These are phyloP conservation scores for Petunia hybrid DNA, from an alignment of 305 asterid genomes.

Conservation along the genomic window DNA sequence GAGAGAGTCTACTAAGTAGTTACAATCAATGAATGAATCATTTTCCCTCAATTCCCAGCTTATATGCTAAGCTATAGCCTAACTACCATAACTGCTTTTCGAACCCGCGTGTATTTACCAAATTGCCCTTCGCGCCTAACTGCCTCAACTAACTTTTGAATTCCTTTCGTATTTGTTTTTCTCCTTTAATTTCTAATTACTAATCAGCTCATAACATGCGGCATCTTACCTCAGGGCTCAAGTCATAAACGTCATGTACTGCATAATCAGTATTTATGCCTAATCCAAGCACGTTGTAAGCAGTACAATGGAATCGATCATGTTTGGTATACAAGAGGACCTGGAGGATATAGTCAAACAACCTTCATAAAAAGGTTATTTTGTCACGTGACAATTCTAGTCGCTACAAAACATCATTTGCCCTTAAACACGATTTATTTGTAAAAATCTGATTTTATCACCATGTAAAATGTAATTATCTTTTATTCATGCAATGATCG, in stretches of 20 bases:
- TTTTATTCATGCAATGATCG: not conserved
- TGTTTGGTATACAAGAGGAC: not conserved
- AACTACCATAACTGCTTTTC: no score
- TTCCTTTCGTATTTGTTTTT: no score
- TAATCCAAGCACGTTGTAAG: not conserved
- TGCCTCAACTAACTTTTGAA: no score
- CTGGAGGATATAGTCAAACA: slow-evolving; percentile 21
- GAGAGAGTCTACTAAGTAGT: no score
- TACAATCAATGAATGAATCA: no score
- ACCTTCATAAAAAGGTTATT: not conserved
- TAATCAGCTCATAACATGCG: no score
- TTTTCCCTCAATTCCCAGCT: no score
- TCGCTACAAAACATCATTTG: not conserved
- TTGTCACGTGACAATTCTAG: not conserved
- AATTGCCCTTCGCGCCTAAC: no score
- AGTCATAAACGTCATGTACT: not conserved
- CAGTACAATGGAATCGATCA: slow-evolving; percentile 3
- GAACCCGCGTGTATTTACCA: no score
- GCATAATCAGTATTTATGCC: not conserved
- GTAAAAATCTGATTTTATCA: not conserved
- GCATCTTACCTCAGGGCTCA: not conserved
- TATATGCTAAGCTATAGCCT: no score
- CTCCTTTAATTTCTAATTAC: no score
- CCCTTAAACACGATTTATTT: not conserved
- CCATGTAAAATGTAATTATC: not conserved